Base-by-base conservation (phyloP, 805 yeast species). In the Candida argentea region DNA sequence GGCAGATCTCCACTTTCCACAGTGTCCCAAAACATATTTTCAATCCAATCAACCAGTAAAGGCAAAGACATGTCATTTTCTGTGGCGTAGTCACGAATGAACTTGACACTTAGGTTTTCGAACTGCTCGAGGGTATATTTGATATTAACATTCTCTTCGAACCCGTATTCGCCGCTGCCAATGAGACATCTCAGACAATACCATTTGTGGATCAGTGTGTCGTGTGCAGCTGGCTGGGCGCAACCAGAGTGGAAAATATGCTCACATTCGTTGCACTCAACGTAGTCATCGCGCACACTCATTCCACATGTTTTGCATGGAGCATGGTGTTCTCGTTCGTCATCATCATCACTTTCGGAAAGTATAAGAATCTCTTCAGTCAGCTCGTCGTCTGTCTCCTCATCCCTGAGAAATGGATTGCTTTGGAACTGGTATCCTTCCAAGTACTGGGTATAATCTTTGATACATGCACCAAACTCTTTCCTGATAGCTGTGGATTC, bases 151-250 rank as follows among this genome's bases (percentile, higher is more conserved):
- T 52, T 52, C 38, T 81, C 91, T 37, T 80, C 87, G 49, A 89
- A 87, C 1, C 94, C 94, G 44, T 84, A 87, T 37, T 76, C 86
- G 1, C 91, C 89, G 22, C 83, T 78, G 0, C 94, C 95, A 9
- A 80, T 62, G n/a, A 87, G 57, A 51, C 97, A 87, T 32, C 68
- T 69, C 27, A 78, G 79, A 50, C 97, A 87, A 44, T 67, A 77
- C 94, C 95, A 87, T 11, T 62, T 67, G 7, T 70, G 70, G 15
- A 59, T 46, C 0, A 87, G 86, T 2, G 76, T 55, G 3, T 43
- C 42, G 1, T 51, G 44, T 14, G 79, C 39, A 2, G 74, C 74
- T 3, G 79, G 79, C 9, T 52, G 53, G n/a, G 85, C 55, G 45
- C 94, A 85, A 22, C 57, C 53, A 52, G 64, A 60, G 49, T 87